A percentile compares a stretch with the other conserved stretches of the same genome.
Conservation (phyloP, 306 rosid genomes). For the Pyrus communis region DNA sequence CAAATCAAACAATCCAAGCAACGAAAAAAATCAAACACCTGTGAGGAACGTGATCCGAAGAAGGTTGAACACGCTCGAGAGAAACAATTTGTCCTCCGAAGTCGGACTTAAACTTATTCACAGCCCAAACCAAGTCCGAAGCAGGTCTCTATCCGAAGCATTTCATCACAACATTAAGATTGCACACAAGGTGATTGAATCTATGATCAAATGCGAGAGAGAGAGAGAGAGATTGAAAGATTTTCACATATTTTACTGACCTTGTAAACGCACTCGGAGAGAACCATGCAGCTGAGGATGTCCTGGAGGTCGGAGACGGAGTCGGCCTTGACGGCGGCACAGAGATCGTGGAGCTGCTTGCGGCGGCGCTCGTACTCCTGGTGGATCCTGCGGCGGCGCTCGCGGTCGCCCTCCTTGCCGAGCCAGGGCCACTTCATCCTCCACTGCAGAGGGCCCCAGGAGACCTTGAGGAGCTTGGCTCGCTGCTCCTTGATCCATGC, state of each 20-base stretch:
- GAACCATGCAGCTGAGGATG: conserved; percentile 88
- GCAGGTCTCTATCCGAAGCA: conserved; percentile 54
- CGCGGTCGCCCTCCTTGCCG: conserved; percentile 38
- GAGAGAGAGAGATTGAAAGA: background rate
- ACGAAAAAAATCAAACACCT: conserved; percentile 35
- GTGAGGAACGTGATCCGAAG: conserved; percentile 95
- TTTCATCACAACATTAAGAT: background rate
- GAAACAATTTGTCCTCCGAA: conserved; percentile 88
- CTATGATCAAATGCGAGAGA: background rate
- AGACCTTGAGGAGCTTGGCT: conserved; percentile 54
- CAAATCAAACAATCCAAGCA: background rate
- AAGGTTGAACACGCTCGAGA: conserved; percentile 94
- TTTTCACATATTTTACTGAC: conserved; percentile 15
- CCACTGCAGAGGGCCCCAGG: conserved; percentile 93
- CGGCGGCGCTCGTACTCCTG: conserved; percentile 62
- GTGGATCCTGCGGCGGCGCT: conserved; percentile 68
- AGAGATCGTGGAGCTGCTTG: conserved; percentile 65
- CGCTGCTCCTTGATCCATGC: conserved; percentile 84
- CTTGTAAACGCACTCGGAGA: conserved; percentile 95
- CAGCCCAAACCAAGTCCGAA: conserved; percentile 79
- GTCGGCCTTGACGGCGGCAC: conserved; percentile 61
- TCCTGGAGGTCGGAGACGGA: conserved; percentile 82
- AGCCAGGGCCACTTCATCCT: conserved; percentile 70
- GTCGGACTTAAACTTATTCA: conserved; percentile 81
- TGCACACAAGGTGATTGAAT: background rate